Evolutionary conservation across 768 basidiomycete species (phyloP), one percentile per base, ranked within the genome.

Genomic region (Albatrellus ellisii): DNA sequence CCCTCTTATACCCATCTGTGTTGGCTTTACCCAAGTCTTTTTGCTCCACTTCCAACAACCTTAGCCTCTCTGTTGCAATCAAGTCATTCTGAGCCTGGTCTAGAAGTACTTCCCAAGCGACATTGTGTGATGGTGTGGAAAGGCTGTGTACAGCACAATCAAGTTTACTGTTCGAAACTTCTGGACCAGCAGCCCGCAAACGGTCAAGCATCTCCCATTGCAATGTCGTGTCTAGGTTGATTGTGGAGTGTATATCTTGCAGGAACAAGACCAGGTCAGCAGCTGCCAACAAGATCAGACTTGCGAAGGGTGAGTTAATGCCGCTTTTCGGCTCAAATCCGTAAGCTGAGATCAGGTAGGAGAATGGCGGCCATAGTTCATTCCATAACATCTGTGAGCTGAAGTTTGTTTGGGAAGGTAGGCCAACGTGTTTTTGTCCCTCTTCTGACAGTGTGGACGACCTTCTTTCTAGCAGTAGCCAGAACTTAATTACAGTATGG

Each of bases 341-440:
- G 28, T 80, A 62, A 1, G 66, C 62, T 29, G 60, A 52, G 11
- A 77, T 52, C 26, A 81, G 61, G 10, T 58, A 58, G 48, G 77
- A 77, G 42, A 81, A 82, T 1, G 77, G 68, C 2, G 79, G 72
- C 82, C 81, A 87, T 6, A 87, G 55, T 50, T 82, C 77, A 51
- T 81, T 83, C 83, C 83, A 87, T 8, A 84, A 65, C 31, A 57
- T 60, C 29, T 63, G 57, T 17, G 67, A 54, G 14, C 60, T 45
- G 9, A 41, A 22, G 22, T 47, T 44, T 28, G 22, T n/a, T 10
- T 55, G 59, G 6, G 42, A 14, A 10, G 36, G 21, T 1, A 41
- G 15, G n/a, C 37, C 29, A 12, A 18, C 35, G 10, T 33, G 41
- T 10, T 49, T 51, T 21, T 43, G 42, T 26, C 39, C 25, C 12